These are phyloP conservation scores for Ganoderma lingzhi DNA, from an alignment of 1,284 basidiomycete genomes.

Conservation along the genomic window DNA sequence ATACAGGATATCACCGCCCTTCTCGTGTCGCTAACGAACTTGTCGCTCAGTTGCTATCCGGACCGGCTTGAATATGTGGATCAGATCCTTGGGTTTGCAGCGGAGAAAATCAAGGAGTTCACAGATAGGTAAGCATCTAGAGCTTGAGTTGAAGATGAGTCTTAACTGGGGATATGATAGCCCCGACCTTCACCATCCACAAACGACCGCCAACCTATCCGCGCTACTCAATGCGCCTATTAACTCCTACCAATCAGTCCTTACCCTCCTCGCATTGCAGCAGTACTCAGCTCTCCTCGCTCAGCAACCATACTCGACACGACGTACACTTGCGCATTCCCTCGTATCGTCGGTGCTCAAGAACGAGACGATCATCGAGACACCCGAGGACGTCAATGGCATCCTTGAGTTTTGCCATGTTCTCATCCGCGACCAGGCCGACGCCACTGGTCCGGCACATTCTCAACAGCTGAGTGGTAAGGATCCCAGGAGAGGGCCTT, in stretches of 20 bases:
- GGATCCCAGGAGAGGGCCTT: constrained; percentile 63
- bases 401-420: constrained; percentile 92
- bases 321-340: constrained; percentile 90
- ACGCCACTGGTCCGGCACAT: constrained; percentile 53
- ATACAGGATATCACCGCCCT: constrained; percentile 96
- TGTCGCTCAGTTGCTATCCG: constrained; percentile 94
- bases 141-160: neutral
- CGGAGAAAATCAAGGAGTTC: constrained; percentile 86
- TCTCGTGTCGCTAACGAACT: constrained; percentile 91
- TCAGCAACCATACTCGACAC: constrained; percentile 87
- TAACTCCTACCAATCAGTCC: constrained; percentile 92
- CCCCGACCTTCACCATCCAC: constrained; percentile 86
- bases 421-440: constrained; percentile 88
- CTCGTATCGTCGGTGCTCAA: constrained; percentile 92
- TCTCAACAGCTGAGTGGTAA: constrained; percentile 48
- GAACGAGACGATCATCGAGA: constrained; percentile 93
- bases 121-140: constrained; percentile 66
- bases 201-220: constrained; percentile 89
- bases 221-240: constrained; percentile 91
- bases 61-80: constrained; percentile 95
- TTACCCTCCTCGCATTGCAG: constrained; percentile 92
- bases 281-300: constrained; percentile 85
- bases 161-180: constrained; percentile 46
- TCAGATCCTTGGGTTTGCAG: constrained; percentile 89
- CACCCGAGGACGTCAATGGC: constrained; percentile 90